phyloP scores from a whole-genome alignment of 768 basidiomycete genomes.

The Pulveroboletus sp. region DNA sequence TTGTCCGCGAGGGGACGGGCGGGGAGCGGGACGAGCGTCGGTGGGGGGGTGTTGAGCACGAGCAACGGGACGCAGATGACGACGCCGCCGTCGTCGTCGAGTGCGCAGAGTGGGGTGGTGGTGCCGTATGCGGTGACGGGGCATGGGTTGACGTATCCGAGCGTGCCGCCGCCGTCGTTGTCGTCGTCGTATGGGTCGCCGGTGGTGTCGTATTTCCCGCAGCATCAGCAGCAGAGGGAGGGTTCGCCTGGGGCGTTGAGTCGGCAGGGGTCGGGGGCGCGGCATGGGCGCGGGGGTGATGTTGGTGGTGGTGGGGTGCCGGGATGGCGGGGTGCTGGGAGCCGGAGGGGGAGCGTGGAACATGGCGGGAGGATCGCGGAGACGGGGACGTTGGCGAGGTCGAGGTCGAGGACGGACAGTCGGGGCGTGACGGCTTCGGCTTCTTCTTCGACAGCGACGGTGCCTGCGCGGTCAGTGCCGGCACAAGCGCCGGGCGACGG shows the following conservation, averaged over 20 bases:
- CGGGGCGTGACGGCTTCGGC: conserved; percentile 33
- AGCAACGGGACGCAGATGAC: conserved; percentile 56
- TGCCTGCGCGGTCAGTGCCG: too few species aligned
- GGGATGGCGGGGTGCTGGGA: conserved; percentile 30
- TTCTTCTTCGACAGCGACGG: conserved; percentile 20
- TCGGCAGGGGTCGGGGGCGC: conserved; percentile 47
- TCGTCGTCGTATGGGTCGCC: conserved; percentile 78
- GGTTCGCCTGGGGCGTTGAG: conserved; percentile 48
- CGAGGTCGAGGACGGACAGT: conserved; percentile 41
- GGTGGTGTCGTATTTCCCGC: conserved; percentile 41
- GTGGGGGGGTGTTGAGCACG: conserved; percentile 15
- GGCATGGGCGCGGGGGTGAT: too few species aligned
- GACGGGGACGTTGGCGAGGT: conserved; percentile 53
- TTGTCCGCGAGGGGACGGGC: conserved; percentile 42
- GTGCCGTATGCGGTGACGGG: conserved; percentile 16
- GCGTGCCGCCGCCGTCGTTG: conserved; percentile 78
- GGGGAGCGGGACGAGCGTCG: conserved; percentile 2
- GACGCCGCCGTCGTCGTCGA: conserved; percentile 65
- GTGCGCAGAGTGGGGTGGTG: conserved; percentile 6
- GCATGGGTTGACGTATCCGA: conserved; percentile 65
- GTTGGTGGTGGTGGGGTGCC: too few species aligned
- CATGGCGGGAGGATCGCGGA: conserved; percentile 67
- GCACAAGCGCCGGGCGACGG: too few species aligned
- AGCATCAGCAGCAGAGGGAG: conserved; percentile 37
- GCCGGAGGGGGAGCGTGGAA: conserved; percentile 57